Conservation (phyloP, 2,329 filamentous ascomycete species). For the Arthrobotrys sphaeroides region DNA sequence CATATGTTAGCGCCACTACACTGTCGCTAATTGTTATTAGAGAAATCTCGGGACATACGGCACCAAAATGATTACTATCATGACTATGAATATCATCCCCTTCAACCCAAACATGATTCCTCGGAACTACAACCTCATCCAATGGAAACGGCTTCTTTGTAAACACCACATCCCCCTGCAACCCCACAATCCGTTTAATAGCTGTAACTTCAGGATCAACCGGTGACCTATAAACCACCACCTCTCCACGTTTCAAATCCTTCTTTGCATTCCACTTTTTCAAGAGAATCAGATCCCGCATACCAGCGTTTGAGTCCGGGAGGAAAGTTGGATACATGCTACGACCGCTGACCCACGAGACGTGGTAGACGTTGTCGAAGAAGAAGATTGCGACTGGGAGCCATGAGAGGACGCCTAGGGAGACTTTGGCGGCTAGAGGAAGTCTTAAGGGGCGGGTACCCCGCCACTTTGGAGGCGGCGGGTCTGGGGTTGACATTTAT, state of each 20-base stretch:
- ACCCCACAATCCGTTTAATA: constrained; percentile 83
- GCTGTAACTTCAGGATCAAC: constrained; percentile 73
- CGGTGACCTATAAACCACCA: constrained; percentile 76
- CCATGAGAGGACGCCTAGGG: constrained; percentile 70
- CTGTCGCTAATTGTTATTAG: not conserved
- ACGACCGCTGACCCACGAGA: constrained; percentile 69
- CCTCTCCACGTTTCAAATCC: constrained; percentile 74
- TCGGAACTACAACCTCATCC: constrained; percentile 72
- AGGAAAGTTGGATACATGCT: constrained; percentile 80
- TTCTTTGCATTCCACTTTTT: constrained; percentile 70
- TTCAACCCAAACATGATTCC: constrained; percentile 92
- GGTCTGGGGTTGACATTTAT: constrained; percentile 7
- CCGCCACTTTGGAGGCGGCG: constrained; percentile 22
- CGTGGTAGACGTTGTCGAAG: constrained; percentile 70
- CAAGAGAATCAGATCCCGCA: constrained; percentile 68
- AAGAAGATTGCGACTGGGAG: constrained; percentile 71
- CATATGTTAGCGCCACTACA: constrained; percentile 67
- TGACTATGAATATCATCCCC: constrained; percentile 77
- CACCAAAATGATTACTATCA: constrained; percentile 92
- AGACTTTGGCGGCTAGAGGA: constrained; percentile 49
- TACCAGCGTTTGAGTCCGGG: constrained; percentile 60
- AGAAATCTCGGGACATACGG: constrained; percentile 62
- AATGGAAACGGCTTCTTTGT: constrained; percentile 63
- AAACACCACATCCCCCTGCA: constrained; percentile 62
- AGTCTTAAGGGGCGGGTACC: not conserved